Conservation (phyloP, 1,284 basidiomycete species). For the Cryptococcus jaspeensis region DNA sequence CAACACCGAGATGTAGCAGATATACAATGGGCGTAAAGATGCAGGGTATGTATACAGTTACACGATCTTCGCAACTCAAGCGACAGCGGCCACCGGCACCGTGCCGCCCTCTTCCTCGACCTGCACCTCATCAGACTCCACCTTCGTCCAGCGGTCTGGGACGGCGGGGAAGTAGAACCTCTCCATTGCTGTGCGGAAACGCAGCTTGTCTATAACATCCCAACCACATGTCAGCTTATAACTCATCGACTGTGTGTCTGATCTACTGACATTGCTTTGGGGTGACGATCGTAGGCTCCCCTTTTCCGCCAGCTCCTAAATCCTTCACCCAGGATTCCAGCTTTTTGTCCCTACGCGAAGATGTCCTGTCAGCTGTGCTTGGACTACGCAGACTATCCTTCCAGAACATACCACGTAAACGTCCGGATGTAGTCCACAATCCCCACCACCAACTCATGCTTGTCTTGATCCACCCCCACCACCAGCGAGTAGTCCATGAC, state of each 20-base stretch:
- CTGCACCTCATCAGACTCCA: slow-evolving; percentile 29
- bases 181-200: slow-evolving; percentile 90
- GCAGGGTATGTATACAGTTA: not conserved
- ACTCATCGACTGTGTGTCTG: too few species aligned
- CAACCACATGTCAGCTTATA: not conserved
- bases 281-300: slow-evolving; percentile 90
- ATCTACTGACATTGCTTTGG: slow-evolving; percentile 50
- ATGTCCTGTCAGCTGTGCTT: not conserved
- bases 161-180: slow-evolving; percentile 66
- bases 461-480: slow-evolving; percentile 82
- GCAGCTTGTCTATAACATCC: slow-evolving; percentile 62
- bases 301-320: slow-evolving; percentile 71
- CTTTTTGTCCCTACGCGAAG: slow-evolving; percentile 77
- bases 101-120: slow-evolving; percentile 27
- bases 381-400: not conserved
- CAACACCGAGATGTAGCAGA: not conserved
- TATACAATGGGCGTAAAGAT: slow-evolving; percentile 1
- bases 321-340: slow-evolving; percentile 98
- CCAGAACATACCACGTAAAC: slow-evolving; percentile 25
- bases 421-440: slow-evolving; percentile 68
- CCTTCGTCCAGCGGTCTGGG: slow-evolving; percentile 47
- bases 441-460: slow-evolving; percentile 86
- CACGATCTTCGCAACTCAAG: not conserved
- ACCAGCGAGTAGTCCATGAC: slow-evolving; percentile 99
- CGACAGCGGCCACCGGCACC: not conserved